These are phyloP conservation scores for Aspergillus pseudoglaucus DNA, from an alignment of 2,329 filamentous ascomycete species.

Conservation along the genomic window DNA sequence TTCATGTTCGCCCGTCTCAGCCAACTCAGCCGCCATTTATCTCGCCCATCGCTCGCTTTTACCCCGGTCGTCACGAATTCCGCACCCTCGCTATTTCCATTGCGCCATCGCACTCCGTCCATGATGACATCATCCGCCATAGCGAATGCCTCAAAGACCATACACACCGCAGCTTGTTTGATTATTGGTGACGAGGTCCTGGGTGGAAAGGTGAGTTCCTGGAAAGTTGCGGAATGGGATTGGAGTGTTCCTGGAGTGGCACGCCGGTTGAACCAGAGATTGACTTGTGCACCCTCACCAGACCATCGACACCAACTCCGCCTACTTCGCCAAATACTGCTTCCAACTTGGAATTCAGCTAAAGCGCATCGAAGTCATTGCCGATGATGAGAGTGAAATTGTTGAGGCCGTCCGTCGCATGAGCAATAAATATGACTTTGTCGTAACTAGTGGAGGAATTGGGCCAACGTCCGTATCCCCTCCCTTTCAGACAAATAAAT, in stretches of 20 bases:
- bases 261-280: background rate
- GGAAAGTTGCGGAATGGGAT: background rate
- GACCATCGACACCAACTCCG: slow-evolving; percentile 62
- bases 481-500: background rate
- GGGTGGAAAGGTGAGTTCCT: slow-evolving; percentile 70
- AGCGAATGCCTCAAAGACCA: slow-evolving; percentile 47
- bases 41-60: slow-evolving; percentile 55
- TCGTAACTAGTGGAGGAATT: slow-evolving; percentile 92
- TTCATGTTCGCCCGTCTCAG: slow-evolving; percentile 71
- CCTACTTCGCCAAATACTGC: slow-evolving; percentile 60
- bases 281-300: slow-evolving; percentile 18
- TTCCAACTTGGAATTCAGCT: slow-evolving; percentile 61
- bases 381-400: slow-evolving; percentile 87
- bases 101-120: slow-evolving; percentile 12
- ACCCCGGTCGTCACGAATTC: slow-evolving; percentile 38
- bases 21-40: slow-evolving; percentile 67
- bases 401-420: slow-evolving; percentile 79
- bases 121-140: slow-evolving; percentile 41
- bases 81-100: slow-evolving; percentile 14
- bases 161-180: slow-evolving; percentile 83
- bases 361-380: slow-evolving; percentile 85
- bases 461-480: slow-evolving; percentile 69
- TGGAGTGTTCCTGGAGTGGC: background rate
- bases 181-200: slow-evolving; percentile 98
- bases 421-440: slow-evolving; percentile 85